Conservation (phyloP, 371 early-diverging fungal genomes). For the Encephalitozoon hellem region DNA sequence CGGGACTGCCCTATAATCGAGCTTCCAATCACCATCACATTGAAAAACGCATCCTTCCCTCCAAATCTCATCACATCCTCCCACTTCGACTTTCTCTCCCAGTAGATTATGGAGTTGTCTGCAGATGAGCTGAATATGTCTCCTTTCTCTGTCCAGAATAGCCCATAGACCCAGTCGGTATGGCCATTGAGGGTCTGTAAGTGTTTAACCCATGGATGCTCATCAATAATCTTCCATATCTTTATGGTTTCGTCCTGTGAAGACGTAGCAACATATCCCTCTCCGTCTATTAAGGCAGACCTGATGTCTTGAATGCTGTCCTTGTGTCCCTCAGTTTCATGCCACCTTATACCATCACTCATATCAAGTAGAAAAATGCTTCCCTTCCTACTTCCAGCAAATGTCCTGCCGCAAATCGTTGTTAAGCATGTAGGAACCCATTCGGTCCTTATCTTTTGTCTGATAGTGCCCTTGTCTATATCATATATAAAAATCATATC, state of each 20-base stretch:
- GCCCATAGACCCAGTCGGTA: constrained; percentile 41
- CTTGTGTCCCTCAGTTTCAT: constrained; percentile 18
- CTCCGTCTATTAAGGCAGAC: not conserved
- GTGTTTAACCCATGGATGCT: not conserved
- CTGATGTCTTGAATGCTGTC: constrained; percentile 41
- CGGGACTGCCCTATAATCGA: constrained; percentile 32
- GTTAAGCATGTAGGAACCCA: constrained; percentile 2
- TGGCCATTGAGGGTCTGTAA: constrained; percentile 48
- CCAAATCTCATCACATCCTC: constrained; percentile 7
- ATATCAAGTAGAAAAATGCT: not conserved
- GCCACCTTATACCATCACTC: not conserved
- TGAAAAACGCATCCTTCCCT: constrained; percentile 24
- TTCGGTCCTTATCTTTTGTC: not conserved
- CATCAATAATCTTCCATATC: constrained; percentile 19
- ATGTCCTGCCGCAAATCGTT: not conserved
- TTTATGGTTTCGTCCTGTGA: constrained; percentile 48
- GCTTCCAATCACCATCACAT: constrained; percentile 4
- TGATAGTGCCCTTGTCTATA: not conserved
- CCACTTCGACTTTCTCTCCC: constrained; percentile 26
- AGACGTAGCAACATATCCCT: constrained; percentile 12
- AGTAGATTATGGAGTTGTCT: constrained; percentile 42
- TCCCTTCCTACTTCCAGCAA: constrained; percentile 24
- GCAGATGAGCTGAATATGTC: constrained; percentile 28
- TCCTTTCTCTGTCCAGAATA: constrained; percentile 31
- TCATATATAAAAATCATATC: not conserved